These are phyloP conservation scores for Cucurbitaria berberidis DNA, from an alignment of 2,329 filamentous ascomycete species.

Conservation along the genomic window DNA sequence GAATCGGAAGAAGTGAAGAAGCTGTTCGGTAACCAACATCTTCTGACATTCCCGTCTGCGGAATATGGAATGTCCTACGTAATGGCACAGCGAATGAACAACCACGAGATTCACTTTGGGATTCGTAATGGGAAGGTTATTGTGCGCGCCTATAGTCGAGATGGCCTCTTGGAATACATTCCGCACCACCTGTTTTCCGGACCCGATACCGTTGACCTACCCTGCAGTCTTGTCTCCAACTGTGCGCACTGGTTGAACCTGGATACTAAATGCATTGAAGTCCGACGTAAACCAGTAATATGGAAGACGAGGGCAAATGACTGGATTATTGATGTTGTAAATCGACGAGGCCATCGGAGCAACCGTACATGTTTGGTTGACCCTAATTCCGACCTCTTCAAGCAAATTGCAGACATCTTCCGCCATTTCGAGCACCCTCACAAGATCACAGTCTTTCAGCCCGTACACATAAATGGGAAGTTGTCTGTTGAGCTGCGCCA, in stretches of 20 bases:
- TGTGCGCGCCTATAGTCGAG: constrained; percentile 48
- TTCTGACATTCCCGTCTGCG: constrained; percentile 59
- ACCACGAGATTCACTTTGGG: constrained; percentile 61
- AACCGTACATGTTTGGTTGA: constrained; percentile 52
- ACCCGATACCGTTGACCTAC: constrained; percentile 55
- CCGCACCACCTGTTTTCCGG: constrained; percentile 33
- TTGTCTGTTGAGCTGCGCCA: constrained; percentile 58
- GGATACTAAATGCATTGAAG: constrained; percentile 53
- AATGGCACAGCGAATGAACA: constrained; percentile 45
- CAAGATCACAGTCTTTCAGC: constrained; percentile 57
- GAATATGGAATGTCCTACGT: constrained; percentile 58
- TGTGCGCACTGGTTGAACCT: constrained; percentile 67
- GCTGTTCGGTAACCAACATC: constrained; percentile 61
- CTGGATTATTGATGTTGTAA: constrained; percentile 49
- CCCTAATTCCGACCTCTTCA: constrained; percentile 52
- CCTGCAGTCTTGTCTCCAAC: constrained; percentile 55
- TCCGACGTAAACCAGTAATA: constrained; percentile 54
- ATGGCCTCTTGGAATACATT: constrained; percentile 43
- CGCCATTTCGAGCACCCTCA: constrained; percentile 54
- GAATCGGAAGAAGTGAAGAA: constrained; percentile 52
- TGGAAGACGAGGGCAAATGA: constrained; percentile 48
- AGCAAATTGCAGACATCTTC: constrained; percentile 54
- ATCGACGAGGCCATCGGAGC: constrained; percentile 36
- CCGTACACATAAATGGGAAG: constrained; percentile 12
- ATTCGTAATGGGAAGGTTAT: constrained; percentile 49